These are phyloP conservation scores for Cyberlindnera petersonii DNA, from an alignment of 805 yeast species.

Conservation along the genomic window DNA sequence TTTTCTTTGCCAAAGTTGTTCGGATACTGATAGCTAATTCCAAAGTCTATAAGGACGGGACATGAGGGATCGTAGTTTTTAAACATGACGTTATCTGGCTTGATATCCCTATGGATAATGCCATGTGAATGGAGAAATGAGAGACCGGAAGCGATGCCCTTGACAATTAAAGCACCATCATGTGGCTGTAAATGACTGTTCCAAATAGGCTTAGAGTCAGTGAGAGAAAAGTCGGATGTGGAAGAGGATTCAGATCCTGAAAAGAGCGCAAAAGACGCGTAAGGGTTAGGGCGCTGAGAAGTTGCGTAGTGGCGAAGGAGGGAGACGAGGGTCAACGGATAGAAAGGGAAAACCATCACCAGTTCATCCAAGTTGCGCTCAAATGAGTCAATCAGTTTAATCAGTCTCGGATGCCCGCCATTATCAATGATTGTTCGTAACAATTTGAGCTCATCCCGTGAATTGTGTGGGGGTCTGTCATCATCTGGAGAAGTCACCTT, in stretches of 20 bases:
- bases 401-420: conserved; percentile 13
- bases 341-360: conserved; percentile 41
- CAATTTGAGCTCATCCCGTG: conserved; percentile 42
- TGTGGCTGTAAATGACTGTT: conserved; percentile 16
- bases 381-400: conserved; percentile 26
- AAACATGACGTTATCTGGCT: conserved; percentile 74
- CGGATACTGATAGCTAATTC: conserved; percentile 35
- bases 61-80: conserved; percentile 23
- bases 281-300: conserved; percentile 32
- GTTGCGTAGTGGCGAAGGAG: conserved; percentile 33
- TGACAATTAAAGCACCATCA: conserved; percentile 31
- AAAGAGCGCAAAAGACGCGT: conserved; percentile 11
- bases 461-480: conserved; percentile 50
- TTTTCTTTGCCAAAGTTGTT: conserved; percentile 62
- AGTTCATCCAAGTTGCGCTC: conserved; percentile 31
- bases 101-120: conserved; percentile 89
- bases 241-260: neutral
- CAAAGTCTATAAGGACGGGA: conserved; percentile 41
- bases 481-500: conserved; percentile 48
- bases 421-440: conserved; percentile 26
- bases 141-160: conserved; percentile 43
- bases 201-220: conserved; percentile 4
- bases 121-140: conserved; percentile 65
- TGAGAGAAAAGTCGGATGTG: neutral
- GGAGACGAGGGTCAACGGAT: conserved; percentile 32